These are phyloP conservation scores for Tetracentron sinense DNA, from an alignment of 164 flowering plant species.

Conservation along the genomic window DNA sequence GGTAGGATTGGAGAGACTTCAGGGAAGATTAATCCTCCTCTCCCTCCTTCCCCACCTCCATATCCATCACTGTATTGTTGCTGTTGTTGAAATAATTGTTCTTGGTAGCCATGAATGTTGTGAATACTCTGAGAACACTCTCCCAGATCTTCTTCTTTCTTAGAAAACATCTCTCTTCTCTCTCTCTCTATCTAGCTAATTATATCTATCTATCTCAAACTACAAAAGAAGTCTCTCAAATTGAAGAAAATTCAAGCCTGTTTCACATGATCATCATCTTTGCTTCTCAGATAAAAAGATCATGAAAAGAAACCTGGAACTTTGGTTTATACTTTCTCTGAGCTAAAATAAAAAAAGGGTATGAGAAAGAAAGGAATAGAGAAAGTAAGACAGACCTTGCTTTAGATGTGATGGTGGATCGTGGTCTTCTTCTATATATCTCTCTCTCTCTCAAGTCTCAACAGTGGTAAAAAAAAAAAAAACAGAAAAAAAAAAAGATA, in stretches of 20 bases:
- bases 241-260: too few relatives aligned
- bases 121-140: slow-evolving; percentile 39
- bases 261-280: too few relatives aligned
- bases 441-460: slow-evolving; percentile 1
- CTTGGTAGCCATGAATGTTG: slow-evolving; percentile 44
- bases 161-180: slow-evolving; percentile 26
- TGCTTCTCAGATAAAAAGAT: neutral
- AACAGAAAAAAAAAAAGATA: neutral
- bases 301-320: neutral
- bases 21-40: slow-evolving; percentile 38
- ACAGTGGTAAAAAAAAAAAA: neutral
- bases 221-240: neutral
- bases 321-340: neutral
- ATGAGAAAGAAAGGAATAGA: neutral
- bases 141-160: slow-evolving; percentile 36
- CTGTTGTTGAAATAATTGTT: slow-evolving; percentile 37
- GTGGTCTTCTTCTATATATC: neutral
- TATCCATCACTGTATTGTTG: slow-evolving; percentile 23
- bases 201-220: neutral
- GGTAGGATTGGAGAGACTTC: slow-evolving; percentile 48
- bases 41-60: slow-evolving; percentile 21
- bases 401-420: slow-evolving; percentile 5
- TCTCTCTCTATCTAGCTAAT: neutral
- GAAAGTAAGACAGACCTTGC: slow-evolving; percentile 12
- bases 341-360: slow-evolving; percentile 9